Percentiles rank a stretch among this genome's conserved stretches.
Evolutionary conservation across 2,329 filamentous ascomycete genomes (phyloP).

Genomic region (Diaporthe aspalathi): DNA sequence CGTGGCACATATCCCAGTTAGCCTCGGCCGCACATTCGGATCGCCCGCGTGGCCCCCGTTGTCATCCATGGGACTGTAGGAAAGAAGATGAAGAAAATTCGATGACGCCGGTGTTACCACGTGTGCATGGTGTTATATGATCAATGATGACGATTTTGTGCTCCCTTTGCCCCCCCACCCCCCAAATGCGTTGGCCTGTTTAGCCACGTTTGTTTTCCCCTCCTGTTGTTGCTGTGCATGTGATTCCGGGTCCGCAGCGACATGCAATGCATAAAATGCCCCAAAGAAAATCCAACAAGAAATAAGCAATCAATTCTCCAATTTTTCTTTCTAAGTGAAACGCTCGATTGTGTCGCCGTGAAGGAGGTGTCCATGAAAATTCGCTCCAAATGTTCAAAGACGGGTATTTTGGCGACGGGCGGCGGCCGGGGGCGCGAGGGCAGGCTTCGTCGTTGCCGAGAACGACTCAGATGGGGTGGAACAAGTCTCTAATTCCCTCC

Average conservation of each 20-base stretch:
- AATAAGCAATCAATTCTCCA: background rate
- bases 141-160: conserved; percentile 16
- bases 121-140: conserved; percentile 10
- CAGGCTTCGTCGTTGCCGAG: conserved; percentile 8
- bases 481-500: conserved; percentile 7
- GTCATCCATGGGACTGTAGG: conserved; percentile 1
- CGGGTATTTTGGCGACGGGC: conserved; percentile 17
- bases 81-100: background rate
- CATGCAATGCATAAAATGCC: conserved; percentile 3
- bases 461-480: conserved; percentile 17
- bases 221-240: background rate
- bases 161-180: background rate
- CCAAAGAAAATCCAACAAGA: background rate
- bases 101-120: conserved; percentile 11
- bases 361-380: background rate
- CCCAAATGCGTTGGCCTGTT: background rate
- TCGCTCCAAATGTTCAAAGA: background rate
- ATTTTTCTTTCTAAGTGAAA: background rate
- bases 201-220: background rate
- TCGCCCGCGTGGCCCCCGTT: background rate
- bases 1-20: background rate
- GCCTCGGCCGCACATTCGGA: background rate
- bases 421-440: conserved; percentile 20
- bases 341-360: background rate
- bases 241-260: background rate